These are phyloP conservation scores for Rutstroemia sp. DNA, from an alignment of 2,329 filamentous ascomycete species.

Conservation along the genomic window DNA sequence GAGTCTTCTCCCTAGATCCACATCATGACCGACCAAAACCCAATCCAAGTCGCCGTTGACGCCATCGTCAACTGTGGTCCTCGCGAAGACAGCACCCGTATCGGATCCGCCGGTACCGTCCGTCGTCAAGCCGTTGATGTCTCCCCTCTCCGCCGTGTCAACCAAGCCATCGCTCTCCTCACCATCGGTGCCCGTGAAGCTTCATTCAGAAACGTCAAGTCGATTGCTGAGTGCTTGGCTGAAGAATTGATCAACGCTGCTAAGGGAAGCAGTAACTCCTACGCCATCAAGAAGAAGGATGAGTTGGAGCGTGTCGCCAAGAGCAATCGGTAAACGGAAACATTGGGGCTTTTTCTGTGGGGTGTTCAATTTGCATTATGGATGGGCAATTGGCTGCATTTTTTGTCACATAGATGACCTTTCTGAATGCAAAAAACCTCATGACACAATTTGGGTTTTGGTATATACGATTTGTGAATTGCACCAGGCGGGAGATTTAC, in stretches of 20 bases:
- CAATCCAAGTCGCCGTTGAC: slow-evolving; percentile 98
- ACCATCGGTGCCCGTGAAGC: slow-evolving; percentile 99
- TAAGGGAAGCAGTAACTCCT: slow-evolving; percentile 99
- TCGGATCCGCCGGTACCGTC: slow-evolving; percentile 98
- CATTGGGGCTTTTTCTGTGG: slow-evolving; percentile 19
- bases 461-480: slow-evolving; percentile 8
- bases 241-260: slow-evolving; percentile 99
- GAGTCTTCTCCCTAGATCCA: slow-evolving; percentile 61
- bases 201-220: slow-evolving; percentile 99
- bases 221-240: slow-evolving; percentile 97
- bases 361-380: slow-evolving; percentile 28
- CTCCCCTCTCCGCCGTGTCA: slow-evolving; percentile 97
- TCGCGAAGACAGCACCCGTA: slow-evolving; percentile 99
- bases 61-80: slow-evolving; percentile 99
- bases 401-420: slow-evolving; percentile 26
- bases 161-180: slow-evolving; percentile 98
- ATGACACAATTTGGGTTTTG: slow-evolving; percentile 8
- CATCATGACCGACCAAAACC: slow-evolving; percentile 99
- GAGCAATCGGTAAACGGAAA: slow-evolving; percentile 88
- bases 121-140: slow-evolving; percentile 99
- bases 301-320: slow-evolving; percentile 99
- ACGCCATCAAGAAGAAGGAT: slow-evolving; percentile 99
- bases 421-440: slow-evolving; percentile 7
- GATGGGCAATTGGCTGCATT: slow-evolving; percentile 27
- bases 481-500: not conserved